These are phyloP conservation scores for Gypsophila paniculata DNA, from an alignment of 179 eudicot species.

Conservation along the genomic window DNA sequence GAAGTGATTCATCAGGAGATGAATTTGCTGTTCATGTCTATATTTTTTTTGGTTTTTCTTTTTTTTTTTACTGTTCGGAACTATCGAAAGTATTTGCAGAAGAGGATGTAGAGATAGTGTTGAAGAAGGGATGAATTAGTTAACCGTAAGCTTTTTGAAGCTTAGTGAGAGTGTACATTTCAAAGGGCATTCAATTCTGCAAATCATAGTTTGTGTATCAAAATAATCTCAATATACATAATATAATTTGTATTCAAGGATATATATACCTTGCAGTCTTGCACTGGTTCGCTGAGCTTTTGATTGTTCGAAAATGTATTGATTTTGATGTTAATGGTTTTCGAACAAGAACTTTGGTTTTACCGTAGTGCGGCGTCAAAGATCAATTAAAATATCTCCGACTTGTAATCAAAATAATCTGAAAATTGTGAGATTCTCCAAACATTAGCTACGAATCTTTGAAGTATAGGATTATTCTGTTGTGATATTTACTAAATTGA, in stretches of 20 bases:
- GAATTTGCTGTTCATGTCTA: slow-evolving; percentile 17
- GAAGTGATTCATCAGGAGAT: no score
- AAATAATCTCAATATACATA: slow-evolving; percentile 1
- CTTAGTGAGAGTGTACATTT: slow-evolving; percentile 23
- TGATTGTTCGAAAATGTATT: background rate
- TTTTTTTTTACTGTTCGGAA: slow-evolving; percentile 5
- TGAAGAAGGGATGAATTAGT: slow-evolving; percentile 2
- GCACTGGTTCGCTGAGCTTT: background rate
- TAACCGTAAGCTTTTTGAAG: background rate
- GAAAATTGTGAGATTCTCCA: no score
- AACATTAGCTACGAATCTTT: no score
- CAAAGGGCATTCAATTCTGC: slow-evolving; percentile 8
- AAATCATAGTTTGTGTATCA: slow-evolving; percentile 19
- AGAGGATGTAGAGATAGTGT: slow-evolving; percentile 7
- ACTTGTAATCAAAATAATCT: no score
- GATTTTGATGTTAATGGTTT: no score
- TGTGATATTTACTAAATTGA: no score
- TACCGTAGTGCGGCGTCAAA: no score
- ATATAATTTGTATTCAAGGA: slow-evolving; percentile 3
- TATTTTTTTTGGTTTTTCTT: background rate
- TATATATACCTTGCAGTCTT: background rate
- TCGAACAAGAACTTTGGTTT: no score
- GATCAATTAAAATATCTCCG: no score
- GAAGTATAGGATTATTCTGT: no score
- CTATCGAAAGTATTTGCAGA: slow-evolving; percentile 13